phyloP scores from a whole-genome alignment of 129 eudicot genomes.

The Silybum marianum region DNA sequence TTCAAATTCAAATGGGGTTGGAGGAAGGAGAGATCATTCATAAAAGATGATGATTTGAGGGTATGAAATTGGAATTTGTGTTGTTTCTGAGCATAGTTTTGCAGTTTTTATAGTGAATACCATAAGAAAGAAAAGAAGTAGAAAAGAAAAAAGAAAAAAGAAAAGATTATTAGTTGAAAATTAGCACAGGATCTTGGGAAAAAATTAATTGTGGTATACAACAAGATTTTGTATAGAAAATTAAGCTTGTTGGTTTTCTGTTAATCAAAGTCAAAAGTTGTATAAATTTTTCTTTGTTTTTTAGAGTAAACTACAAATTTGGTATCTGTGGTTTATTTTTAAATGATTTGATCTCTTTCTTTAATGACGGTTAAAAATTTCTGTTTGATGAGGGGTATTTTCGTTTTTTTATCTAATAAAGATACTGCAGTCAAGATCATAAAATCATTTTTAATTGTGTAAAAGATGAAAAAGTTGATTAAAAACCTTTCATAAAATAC shows the following conservation, averaged over 20 bases:
- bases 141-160: neutral
- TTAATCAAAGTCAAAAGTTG: neutral
- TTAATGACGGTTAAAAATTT: too few relatives aligned
- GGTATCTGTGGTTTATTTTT: too few relatives aligned
- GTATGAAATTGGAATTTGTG: neutral
- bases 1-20: conserved; percentile 30
- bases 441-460: too few relatives aligned
- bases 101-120: conserved; percentile 5
- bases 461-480: too few relatives aligned
- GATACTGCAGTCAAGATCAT: too few relatives aligned
- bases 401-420: too few relatives aligned
- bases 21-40: conserved; percentile 48
- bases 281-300: neutral
- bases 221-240: conserved; percentile 1
- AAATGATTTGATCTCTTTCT: too few relatives aligned
- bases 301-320: too few relatives aligned
- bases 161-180: neutral
- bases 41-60: conserved; percentile 13
- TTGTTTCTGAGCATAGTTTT: neutral
- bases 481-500: too few relatives aligned
- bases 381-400: too few relatives aligned
- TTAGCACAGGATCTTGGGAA: neutral
- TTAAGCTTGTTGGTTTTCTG: neutral
- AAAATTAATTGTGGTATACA: conserved; percentile 3
- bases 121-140: neutral